Evolutionary conservation across 2,329 filamentous ascomycete species (phyloP).

Genomic region (Arthroderma sp.): DNA sequence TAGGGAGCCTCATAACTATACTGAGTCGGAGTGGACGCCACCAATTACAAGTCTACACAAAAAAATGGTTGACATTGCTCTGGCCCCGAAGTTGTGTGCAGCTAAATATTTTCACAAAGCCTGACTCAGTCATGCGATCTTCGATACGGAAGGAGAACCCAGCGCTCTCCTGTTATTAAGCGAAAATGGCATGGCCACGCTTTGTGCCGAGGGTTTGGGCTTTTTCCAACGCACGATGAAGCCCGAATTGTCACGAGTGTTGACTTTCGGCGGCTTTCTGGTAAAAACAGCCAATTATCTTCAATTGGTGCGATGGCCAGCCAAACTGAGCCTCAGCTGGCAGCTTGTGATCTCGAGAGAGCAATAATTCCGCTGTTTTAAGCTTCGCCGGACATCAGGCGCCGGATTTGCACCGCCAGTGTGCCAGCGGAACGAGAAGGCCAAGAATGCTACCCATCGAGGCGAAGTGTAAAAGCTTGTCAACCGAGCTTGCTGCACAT

Average conservation of each 20-base stretch:
- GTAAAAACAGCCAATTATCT: not conserved
- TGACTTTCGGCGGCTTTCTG: not conserved
- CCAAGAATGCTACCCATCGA: slow-evolving; percentile 1
- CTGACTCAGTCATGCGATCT: not conserved
- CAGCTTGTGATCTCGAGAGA: not conserved
- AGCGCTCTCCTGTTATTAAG: not conserved
- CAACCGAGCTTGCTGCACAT: not conserved
- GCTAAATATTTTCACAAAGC: not conserved
- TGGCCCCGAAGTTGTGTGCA: not conserved
- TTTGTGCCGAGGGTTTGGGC: not conserved
- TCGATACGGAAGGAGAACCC: not conserved
- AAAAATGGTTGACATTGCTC: not conserved
- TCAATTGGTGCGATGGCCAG: not conserved
- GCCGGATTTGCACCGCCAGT: not conserved
- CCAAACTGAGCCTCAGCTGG: slow-evolving; percentile 1
- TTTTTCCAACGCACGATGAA: not conserved
- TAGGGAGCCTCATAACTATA: not conserved
- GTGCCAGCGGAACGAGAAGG: not conserved
- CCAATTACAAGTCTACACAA: no score
- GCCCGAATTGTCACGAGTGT: not conserved
- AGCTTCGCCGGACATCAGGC: not conserved
- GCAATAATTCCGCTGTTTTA: not conserved
- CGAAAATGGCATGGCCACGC: not conserved
- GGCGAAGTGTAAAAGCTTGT: not conserved
- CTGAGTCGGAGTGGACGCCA: no score